Evolutionary conservation across 1,139 yeast species (phyloP).

Genomic region (Protomyces gravidus): DNA sequence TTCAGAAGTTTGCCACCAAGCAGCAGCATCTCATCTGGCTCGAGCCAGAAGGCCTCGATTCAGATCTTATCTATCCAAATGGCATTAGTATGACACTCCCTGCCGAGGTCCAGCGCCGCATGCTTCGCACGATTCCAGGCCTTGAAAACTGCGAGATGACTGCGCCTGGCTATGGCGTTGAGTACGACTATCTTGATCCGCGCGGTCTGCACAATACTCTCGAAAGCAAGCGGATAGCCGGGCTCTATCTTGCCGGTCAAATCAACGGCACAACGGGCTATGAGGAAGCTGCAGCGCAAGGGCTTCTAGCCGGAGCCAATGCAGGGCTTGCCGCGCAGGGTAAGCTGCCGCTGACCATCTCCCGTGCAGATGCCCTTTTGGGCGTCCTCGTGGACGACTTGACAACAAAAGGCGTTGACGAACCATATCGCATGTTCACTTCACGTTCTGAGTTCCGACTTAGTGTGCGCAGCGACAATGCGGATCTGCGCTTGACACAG

Average conservation of each 20-base stretch:
- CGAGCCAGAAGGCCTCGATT: slow-evolving; percentile 90
- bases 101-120: slow-evolving; percentile 72
- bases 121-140: slow-evolving; percentile 78
- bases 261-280: slow-evolving; percentile 98
- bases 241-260: slow-evolving; percentile 89
- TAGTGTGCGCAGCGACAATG: slow-evolving; percentile 87
- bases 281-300: slow-evolving; percentile 92
- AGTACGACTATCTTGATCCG: slow-evolving; percentile 94
- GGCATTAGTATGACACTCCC: slow-evolving; percentile 98
- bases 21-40: slow-evolving; percentile 80
- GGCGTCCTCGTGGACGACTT: slow-evolving; percentile 93
- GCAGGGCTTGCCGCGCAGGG: slow-evolving; percentile 61
- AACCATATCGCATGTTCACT: slow-evolving; percentile 97
- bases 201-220: slow-evolving; percentile 71
- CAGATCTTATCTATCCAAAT: slow-evolving; percentile 77
- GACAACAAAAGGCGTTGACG: slow-evolving; percentile 92
- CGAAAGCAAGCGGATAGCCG: slow-evolving; percentile 75
- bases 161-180: slow-evolving; percentile 98
- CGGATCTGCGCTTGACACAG: slow-evolving; percentile 75
- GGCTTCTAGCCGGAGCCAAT: slow-evolving; percentile 90
- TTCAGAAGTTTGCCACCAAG: slow-evolving; percentile 74
- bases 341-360: slow-evolving; percentile 49
- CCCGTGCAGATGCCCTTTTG: slow-evolving; percentile 78
- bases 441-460: slow-evolving; percentile 91
- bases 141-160: slow-evolving; percentile 79